Evolutionary conservation across 2,329 filamentous ascomycete species (phyloP).

Genomic region (Penicillium sp.): DNA sequence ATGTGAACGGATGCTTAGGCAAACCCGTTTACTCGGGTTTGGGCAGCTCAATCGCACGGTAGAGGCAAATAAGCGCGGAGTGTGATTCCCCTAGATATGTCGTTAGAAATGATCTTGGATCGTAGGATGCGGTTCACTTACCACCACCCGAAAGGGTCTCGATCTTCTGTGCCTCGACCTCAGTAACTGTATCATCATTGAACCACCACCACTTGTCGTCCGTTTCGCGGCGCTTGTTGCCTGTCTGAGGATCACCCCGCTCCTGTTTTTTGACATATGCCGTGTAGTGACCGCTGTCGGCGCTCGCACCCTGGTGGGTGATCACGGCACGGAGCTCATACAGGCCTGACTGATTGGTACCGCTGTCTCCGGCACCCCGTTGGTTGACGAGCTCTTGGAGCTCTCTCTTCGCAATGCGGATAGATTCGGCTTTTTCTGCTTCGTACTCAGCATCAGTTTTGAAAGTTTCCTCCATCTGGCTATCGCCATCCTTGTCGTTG

Average conservation of each 20-base stretch:
- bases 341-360: slow-evolving; percentile 83
- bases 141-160: slow-evolving; percentile 81
- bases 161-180: slow-evolving; percentile 86
- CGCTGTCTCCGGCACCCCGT: slow-evolving; percentile 64
- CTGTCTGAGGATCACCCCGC: slow-evolving; percentile 55
- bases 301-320: slow-evolving; percentile 91
- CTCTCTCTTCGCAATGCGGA: slow-evolving; percentile 78
- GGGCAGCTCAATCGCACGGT: slow-evolving; percentile 44
- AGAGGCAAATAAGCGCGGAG: slow-evolving; percentile 45
- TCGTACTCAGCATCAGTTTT: slow-evolving; percentile 94
- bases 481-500: slow-evolving; percentile 56
- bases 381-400: slow-evolving; percentile 68
- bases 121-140: slow-evolving; percentile 30
- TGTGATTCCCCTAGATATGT: slow-evolving; percentile 39
- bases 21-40: slow-evolving; percentile 28
- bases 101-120: slow-evolving; percentile 15
- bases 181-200: slow-evolving; percentile 93
- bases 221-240: slow-evolving; percentile 56
- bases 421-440: slow-evolving; percentile 65
- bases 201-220: slow-evolving; percentile 99
- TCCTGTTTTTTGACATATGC: slow-evolving; percentile 93
- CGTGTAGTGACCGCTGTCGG: slow-evolving; percentile 96
- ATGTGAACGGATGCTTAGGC: background rate
- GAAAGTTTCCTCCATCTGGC: slow-evolving; percentile 63
- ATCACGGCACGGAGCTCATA: slow-evolving; percentile 92